Evolutionary conservation across 371 early-diverging fungal species (phyloP), one percentile per base, ranked within the genome.

Genomic region (Lichtheimia corymbifera): DNA sequence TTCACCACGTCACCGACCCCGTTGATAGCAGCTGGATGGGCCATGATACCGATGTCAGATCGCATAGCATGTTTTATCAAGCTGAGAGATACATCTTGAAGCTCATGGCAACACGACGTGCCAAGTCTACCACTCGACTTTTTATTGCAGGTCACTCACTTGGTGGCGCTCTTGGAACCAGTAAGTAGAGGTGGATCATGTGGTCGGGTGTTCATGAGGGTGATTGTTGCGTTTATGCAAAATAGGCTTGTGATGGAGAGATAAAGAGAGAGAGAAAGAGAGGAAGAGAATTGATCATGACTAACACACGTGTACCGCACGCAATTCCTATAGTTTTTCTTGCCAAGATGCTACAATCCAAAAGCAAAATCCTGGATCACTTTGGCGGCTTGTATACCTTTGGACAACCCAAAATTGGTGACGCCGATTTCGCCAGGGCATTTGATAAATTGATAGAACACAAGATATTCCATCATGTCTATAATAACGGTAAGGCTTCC

Each of bases 391-490:
- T 85, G 1, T 85, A 85, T 50, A 83, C 85, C 0, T 85, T 72
- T 63, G 85, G 85, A 2, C 71, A 72, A 15, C 85, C 85, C 0
- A 82, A 74, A 51, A 71, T 85, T 41, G 83, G 85, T 0, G 82
- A 85, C 62, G 62, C 59, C 14, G 71, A 66, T 6, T 85, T 85
- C 55, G 70, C 81, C 58, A 69, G 63, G 40, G 67, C 73, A 5
- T 83, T 85, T 40, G 71, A 69, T 18, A 50, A 64, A 7, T 68
- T 74, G n/a, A 61, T 83, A 11, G 69, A 79, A 0, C 69, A 77
- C 66, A 83, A 80, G 58, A 85, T 85, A 49, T 85, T 85, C 55
- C 80, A 83, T 53, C 85, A 85, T 55, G 74, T 74, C 4, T 77
- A 80, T 53, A 85, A 85, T 55, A 85, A 85, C 60, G 79, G 76